These are phyloP conservation scores for Colletotrichum caudatum DNA, from an alignment of 2,329 filamentous ascomycete species.

Conservation along the genomic window DNA sequence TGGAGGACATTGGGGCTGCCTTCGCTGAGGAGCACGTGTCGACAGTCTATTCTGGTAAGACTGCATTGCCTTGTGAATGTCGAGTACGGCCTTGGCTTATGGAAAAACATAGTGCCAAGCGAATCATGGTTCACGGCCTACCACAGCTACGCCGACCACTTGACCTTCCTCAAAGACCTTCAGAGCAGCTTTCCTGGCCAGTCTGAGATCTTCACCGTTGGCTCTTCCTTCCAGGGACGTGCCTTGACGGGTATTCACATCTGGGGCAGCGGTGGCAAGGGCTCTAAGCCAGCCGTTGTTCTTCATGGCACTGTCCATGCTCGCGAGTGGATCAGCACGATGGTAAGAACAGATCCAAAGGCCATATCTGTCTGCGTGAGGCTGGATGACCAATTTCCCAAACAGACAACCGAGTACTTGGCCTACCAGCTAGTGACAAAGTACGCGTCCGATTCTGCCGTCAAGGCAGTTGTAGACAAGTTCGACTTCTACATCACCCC, in stretches of 20 bases:
- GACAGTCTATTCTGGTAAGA: slow-evolving; percentile 34
- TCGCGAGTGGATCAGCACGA: slow-evolving; percentile 66
- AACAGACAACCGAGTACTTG: slow-evolving; percentile 59
- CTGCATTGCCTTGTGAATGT: neutral
- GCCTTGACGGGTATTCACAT: slow-evolving; percentile 73
- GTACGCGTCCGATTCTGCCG: slow-evolving; percentile 50
- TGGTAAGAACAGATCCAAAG: slow-evolving; percentile 61
- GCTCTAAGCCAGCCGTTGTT: slow-evolving; percentile 63
- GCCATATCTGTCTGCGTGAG: accelerated
- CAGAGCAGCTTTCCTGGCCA: slow-evolving; percentile 55
- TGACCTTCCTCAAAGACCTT: slow-evolving; percentile 61
- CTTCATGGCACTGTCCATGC: slow-evolving; percentile 66
- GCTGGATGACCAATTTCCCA: slow-evolving; percentile 45
- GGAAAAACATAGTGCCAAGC: slow-evolving; percentile 10
- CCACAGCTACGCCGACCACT: slow-evolving; percentile 64
- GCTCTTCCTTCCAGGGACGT: slow-evolving; percentile 60
- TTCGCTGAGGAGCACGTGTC: slow-evolving; percentile 47
- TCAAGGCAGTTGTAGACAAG: slow-evolving; percentile 61
- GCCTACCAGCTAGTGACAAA: slow-evolving; percentile 58
- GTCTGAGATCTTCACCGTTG: slow-evolving; percentile 62
- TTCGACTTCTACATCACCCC: slow-evolving; percentile 68
- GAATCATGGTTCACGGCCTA: slow-evolving; percentile 65
- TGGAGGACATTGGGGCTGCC: slow-evolving; percentile 48
- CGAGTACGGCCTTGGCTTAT: neutral
- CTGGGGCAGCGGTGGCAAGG: slow-evolving; percentile 60